A percentile compares a stretch with the other conserved stretches of the same genome.
Conservation (phyloP, 2,329 filamentous ascomycete species). For the Daldinia eschscholtzii region DNA sequence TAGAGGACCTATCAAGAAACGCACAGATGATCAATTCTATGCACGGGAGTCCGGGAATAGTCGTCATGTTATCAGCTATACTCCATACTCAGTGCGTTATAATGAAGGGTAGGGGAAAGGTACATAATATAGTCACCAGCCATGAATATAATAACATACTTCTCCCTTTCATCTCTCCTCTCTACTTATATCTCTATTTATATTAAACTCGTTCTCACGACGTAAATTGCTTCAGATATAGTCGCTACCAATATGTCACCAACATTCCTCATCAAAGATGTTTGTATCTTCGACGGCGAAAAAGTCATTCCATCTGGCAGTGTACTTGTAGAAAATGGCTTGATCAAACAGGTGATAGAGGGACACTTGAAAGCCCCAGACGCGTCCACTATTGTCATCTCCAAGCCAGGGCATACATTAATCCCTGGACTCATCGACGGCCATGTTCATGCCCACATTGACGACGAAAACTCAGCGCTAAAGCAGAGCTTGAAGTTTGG, state of each 20-base stretch:
- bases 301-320: constrained; percentile 56
- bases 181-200: not conserved
- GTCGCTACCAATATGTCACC: constrained; percentile 14
- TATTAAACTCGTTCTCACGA: not conserved
- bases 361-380: constrained; percentile 34
- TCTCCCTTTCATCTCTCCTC: not conserved
- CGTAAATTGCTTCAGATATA: not conserved
- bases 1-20: not conserved
- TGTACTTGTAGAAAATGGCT: constrained; percentile 57
- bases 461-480: constrained; percentile 52
- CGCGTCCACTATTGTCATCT: constrained; percentile 49
- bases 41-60: not conserved
- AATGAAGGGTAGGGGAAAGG: not conserved
- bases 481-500: constrained; percentile 62
- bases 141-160: not conserved
- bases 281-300: constrained; percentile 62
- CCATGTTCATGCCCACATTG: constrained; percentile 60
- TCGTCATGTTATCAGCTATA: not conserved
- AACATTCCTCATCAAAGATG: constrained; percentile 40
- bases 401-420: constrained; percentile 60
- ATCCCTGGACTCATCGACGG: constrained; percentile 65
- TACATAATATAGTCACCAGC: not conserved
- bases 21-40: not conserved
- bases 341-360: constrained; percentile 52
- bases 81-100: not conserved